Percentiles rank a stretch among this genome's conserved stretches.
phyloP scores from a whole-genome alignment of 148 eudicot species.

The Vaccinium darrowii region DNA sequence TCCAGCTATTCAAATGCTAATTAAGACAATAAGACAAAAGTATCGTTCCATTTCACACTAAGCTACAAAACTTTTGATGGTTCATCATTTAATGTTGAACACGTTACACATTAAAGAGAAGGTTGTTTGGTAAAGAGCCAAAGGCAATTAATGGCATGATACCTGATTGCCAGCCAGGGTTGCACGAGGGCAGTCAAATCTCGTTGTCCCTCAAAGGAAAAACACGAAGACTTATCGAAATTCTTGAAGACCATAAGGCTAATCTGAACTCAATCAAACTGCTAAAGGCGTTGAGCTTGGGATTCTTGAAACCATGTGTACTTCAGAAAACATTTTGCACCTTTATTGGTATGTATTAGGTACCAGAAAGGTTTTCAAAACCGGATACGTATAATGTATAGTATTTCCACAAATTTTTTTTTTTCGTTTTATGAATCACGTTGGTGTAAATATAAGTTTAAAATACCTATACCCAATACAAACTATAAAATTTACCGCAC shows the following conservation, averaged over 20 bases:
- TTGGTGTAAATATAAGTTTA: neutral
- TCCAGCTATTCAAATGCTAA: neutral
- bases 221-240: neutral
- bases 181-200: neutral
- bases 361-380: no score
- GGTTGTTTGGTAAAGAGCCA: neutral
- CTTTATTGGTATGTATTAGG: neutral
- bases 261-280: neutral
- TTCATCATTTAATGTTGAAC: neutral
- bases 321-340: neutral
- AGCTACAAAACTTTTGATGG: neutral
- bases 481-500: neutral
- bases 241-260: neutral
- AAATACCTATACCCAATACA: neutral
- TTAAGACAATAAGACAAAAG: neutral
- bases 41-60: neutral
- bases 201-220: neutral
- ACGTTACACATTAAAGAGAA: neutral
- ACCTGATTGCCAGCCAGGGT: neutral
- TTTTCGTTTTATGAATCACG: neutral
- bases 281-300: neutral
- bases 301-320: neutral
- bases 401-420: neutral
- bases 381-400: no score
- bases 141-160: conserved; percentile 10